phyloP scores from a whole-genome alignment of 495 filamentous ascomycete genomes.

The Penicillium psychrofluorescens region DNA sequence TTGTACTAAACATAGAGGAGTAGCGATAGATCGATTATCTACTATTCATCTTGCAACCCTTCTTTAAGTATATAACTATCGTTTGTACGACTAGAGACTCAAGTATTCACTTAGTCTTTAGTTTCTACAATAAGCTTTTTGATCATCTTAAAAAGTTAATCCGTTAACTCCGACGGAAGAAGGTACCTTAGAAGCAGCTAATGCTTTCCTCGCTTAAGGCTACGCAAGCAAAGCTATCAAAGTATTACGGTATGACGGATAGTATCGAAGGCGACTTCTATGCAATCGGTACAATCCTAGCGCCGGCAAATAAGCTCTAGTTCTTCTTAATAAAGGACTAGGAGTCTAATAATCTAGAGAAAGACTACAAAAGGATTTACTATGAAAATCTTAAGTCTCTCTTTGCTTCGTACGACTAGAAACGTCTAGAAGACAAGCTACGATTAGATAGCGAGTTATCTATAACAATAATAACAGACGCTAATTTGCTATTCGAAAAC shows the following conservation, averaged over 20 bases:
- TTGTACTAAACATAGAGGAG: background rate
- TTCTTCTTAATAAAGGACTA: slow-evolving; percentile 3
- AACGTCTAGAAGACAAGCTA: background rate
- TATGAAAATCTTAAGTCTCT: background rate
- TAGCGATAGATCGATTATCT: background rate
- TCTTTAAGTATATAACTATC: background rate
- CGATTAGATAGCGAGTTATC: too few relatives aligned
- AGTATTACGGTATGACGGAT: slow-evolving; percentile 1
- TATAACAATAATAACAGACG: too few relatives aligned
- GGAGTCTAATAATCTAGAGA: background rate
- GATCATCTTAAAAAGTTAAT: background rate
- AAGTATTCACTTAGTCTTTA: background rate
- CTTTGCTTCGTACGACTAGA: background rate
- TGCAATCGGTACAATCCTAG: slow-evolving; percentile 3
- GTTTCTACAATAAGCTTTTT: slow-evolving; percentile 1
- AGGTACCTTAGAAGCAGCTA: background rate
- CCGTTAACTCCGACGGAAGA: background rate
- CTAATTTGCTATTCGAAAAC: too few relatives aligned
- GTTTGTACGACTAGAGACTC: background rate
- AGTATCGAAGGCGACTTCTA: background rate
- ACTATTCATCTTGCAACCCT: background rate
- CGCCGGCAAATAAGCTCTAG: background rate
- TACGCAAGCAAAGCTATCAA: background rate
- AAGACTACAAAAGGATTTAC: background rate
- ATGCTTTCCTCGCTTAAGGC: background rate